phyloP scores from a whole-genome alignment of 2,329 filamentous ascomycete species.

The Penicillium crustosum region DNA sequence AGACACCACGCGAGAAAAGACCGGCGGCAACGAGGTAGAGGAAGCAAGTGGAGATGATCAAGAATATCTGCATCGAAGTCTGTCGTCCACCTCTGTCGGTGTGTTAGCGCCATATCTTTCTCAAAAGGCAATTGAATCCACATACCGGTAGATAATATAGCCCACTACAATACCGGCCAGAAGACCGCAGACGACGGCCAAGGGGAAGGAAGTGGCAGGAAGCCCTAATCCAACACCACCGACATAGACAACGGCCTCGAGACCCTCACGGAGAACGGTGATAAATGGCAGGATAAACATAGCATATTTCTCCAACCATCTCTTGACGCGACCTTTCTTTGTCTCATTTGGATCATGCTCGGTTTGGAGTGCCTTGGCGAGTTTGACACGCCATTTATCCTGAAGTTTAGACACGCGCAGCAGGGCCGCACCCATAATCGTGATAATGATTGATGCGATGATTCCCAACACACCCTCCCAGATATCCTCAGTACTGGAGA shows the following conservation, averaged over 20 bases:
- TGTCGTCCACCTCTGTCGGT: constrained; percentile 57
- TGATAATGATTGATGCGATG: constrained; percentile 76
- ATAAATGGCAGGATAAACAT: constrained; percentile 87
- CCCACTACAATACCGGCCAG: constrained; percentile 66
- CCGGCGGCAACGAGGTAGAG: constrained; percentile 82
- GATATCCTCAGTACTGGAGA: constrained; percentile 68
- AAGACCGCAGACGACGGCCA: constrained; percentile 73
- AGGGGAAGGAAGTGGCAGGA: constrained; percentile 72
- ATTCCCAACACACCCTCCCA: constrained; percentile 80
- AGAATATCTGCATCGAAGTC: constrained; percentile 70
- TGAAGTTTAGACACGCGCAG: constrained; percentile 81
- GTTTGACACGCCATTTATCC: constrained; percentile 81
- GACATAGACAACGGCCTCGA: constrained; percentile 84
- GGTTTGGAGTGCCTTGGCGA: constrained; percentile 62
- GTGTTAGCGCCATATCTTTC: background rate
- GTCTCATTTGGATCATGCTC: constrained; percentile 43
- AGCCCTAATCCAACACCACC: constrained; percentile 77
- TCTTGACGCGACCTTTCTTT: constrained; percentile 54
- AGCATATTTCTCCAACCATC: constrained; percentile 72
- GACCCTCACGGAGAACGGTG: constrained; percentile 80
- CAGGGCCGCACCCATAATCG: constrained; percentile 75
- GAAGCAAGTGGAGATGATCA: constrained; percentile 79
- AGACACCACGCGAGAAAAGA: constrained; percentile 74
- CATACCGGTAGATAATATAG: constrained; percentile 75
- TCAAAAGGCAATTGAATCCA: background rate